phyloP scores from a whole-genome alignment of 257 asterid genomes.

The Scutellaria minor region DNA sequence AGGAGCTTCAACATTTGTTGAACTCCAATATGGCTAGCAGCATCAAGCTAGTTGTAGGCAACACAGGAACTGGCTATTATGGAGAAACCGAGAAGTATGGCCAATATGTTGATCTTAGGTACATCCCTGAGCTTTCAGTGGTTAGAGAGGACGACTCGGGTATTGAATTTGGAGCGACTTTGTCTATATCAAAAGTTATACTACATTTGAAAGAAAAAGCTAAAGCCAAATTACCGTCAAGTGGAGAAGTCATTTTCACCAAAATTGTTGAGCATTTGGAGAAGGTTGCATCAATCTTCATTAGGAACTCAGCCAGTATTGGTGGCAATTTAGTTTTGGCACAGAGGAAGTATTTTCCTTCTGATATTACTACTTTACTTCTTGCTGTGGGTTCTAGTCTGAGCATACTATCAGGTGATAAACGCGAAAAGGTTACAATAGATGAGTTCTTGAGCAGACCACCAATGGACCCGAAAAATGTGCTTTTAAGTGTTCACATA shows the following conservation, averaged over 20 bases:
- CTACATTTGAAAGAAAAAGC: slow-evolving; percentile 20
- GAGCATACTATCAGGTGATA: slow-evolving; percentile 22
- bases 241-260: slow-evolving; percentile 21
- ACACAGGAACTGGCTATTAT: slow-evolving; percentile 26
- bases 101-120: slow-evolving; percentile 30
- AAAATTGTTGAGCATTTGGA: slow-evolving; percentile 36
- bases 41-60: slow-evolving; percentile 32
- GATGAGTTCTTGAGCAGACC: slow-evolving; percentile 32
- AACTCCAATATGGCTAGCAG: background rate
- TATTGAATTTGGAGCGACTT: slow-evolving; percentile 33
- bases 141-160: slow-evolving; percentile 25
- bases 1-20: slow-evolving; percentile 26
- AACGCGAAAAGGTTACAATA: slow-evolving; percentile 9
- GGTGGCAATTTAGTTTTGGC: slow-evolving; percentile 35
- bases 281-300: slow-evolving; percentile 30
- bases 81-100: slow-evolving; percentile 24
- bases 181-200: slow-evolving; percentile 33
- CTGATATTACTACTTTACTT: slow-evolving; percentile 32
- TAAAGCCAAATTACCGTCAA: background rate
- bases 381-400: slow-evolving; percentile 35
- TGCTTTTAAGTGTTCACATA: slow-evolving; percentile 25
- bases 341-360: slow-evolving; percentile 33
- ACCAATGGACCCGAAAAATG: slow-evolving; percentile 17
- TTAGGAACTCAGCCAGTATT: slow-evolving; percentile 34
- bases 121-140: slow-evolving; percentile 30